Evolutionary conservation across 2,329 filamentous ascomycete species (phyloP).

Genomic region (Colletotrichum orchidophilum): DNA sequence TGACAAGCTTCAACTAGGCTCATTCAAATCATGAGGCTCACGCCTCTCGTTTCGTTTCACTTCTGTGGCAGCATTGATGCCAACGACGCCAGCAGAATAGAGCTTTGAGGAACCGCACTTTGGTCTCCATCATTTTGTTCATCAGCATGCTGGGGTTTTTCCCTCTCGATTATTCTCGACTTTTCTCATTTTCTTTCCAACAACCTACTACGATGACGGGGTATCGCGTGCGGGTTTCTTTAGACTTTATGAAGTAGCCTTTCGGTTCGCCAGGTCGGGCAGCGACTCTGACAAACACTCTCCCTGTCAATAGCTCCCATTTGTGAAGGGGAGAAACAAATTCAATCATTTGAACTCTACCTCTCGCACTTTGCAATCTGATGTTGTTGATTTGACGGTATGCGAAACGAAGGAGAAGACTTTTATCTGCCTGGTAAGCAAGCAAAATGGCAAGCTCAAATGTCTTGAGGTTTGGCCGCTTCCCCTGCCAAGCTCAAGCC

Average conservation of each 20-base stretch:
- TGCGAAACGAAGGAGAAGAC: neutral
- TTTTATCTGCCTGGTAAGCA: neutral
- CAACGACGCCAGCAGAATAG: neutral
- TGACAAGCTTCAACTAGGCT: neutral
- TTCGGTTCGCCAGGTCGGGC: neutral
- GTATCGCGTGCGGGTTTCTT: conserved; percentile 18
- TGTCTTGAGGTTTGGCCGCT: neutral
- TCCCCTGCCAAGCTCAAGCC: neutral
- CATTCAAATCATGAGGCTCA: neutral
- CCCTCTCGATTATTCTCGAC: neutral
- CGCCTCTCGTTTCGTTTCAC: neutral
- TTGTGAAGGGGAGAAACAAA: conserved; percentile 3
- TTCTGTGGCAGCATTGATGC: neutral
- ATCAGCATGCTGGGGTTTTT: neutral
- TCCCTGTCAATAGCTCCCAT: conserved; percentile 2
- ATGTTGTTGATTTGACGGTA: neutral
- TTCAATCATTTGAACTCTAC: conserved; percentile 18
- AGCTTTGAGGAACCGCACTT: neutral
- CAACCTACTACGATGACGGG: neutral
- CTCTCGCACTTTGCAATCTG: neutral
- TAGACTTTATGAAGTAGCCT: conserved; percentile 3
- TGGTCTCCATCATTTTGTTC: neutral
- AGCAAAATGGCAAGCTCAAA: neutral
- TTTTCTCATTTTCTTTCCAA: neutral
- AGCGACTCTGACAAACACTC: neutral